Percentiles rank a stretch among this genome's conserved stretches.
Conservation (phyloP, 2,329 filamentous ascomycete genomes). For the Aureobasidium sp. region DNA sequence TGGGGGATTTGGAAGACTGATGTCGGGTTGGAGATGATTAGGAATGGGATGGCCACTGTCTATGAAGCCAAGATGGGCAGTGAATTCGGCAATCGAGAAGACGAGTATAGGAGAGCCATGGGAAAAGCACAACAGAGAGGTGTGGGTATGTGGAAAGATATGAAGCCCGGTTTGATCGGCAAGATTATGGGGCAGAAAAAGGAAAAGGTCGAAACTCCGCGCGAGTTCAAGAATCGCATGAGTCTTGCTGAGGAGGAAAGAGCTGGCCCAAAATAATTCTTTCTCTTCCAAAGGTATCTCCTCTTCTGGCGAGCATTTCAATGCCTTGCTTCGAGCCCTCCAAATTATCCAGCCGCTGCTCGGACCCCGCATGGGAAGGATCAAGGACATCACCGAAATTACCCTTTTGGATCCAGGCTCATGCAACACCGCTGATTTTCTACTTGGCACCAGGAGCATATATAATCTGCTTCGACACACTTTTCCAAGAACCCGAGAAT, state of each 20-base stretch:
- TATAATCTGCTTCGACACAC: neutral
- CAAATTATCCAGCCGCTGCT: neutral
- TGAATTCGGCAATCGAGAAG: conserved; percentile 68
- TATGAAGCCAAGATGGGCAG: conserved; percentile 88
- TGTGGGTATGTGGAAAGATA: conserved; percentile 60
- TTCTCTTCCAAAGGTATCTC: too few relatives aligned
- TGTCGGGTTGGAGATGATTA: conserved; percentile 85
- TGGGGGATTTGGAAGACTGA: conserved; percentile 59
- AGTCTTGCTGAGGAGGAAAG: neutral
- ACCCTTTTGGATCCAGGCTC: neutral
- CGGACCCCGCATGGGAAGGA: too few relatives aligned
- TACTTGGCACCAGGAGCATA: neutral
- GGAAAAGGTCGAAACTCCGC: conserved; percentile 68
- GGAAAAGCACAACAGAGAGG: conserved; percentile 33
- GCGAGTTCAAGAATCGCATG: conserved; percentile 68
- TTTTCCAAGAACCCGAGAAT: neutral
- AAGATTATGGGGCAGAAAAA: conserved; percentile 43
- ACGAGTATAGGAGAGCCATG: conserved; percentile 60
- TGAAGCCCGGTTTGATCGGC: conserved; percentile 32
- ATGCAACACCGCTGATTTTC: neutral
- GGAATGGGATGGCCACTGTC: conserved; percentile 74
- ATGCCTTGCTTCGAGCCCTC: neutral
- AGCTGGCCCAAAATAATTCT: neutral
- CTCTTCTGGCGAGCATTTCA: too few relatives aligned
- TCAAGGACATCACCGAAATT: neutral